Percentiles rank a stretch among this genome's conserved stretches.
Evolutionary conservation across 345 rosid genomes (phyloP).

Genomic region (Boechera stricta): DNA sequence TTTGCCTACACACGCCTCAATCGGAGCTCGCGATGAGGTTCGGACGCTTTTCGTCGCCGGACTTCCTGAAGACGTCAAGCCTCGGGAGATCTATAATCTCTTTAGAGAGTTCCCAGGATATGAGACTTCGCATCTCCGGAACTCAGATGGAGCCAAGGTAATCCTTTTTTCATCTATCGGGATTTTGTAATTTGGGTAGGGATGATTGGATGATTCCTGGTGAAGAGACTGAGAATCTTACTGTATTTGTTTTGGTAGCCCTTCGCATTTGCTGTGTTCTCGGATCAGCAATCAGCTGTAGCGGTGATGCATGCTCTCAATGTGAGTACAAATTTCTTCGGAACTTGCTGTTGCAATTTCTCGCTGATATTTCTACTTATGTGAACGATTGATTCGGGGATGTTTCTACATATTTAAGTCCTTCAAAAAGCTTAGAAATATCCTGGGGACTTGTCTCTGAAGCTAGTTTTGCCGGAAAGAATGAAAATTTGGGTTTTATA

Average conservation of each 20-base stretch:
- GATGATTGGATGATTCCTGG: neutral
- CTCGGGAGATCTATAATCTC: slow-evolving; percentile 85
- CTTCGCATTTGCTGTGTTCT: slow-evolving; percentile 83
- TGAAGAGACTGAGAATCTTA: slow-evolving; percentile 15
- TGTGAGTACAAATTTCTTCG: slow-evolving; percentile 52
- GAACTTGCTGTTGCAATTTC: neutral
- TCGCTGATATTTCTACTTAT: neutral
- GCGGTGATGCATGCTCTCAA: slow-evolving; percentile 80
- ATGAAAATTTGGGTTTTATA: neutral
- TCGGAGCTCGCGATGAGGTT: slow-evolving; percentile 55
- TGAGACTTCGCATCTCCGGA: slow-evolving; percentile 83
- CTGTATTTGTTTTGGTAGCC: slow-evolving; percentile 52
- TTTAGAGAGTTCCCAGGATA: slow-evolving; percentile 91
- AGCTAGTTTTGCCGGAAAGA: slow-evolving; percentile 4
- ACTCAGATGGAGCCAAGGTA: slow-evolving; percentile 50
- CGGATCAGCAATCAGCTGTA: slow-evolving; percentile 73
- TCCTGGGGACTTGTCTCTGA: neutral
- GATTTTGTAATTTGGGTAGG: neutral
- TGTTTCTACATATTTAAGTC: too few relatives aligned
- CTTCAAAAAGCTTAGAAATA: neutral
- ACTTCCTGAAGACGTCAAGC: slow-evolving; percentile 84
- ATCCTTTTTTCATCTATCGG: neutral
- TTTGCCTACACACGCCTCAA: slow-evolving; percentile 41
- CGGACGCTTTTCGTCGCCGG: slow-evolving; percentile 94
- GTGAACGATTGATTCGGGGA: neutral